Evolutionary conservation across 805 yeast genomes (phyloP).

Genomic region (Komagataella phaffii): DNA sequence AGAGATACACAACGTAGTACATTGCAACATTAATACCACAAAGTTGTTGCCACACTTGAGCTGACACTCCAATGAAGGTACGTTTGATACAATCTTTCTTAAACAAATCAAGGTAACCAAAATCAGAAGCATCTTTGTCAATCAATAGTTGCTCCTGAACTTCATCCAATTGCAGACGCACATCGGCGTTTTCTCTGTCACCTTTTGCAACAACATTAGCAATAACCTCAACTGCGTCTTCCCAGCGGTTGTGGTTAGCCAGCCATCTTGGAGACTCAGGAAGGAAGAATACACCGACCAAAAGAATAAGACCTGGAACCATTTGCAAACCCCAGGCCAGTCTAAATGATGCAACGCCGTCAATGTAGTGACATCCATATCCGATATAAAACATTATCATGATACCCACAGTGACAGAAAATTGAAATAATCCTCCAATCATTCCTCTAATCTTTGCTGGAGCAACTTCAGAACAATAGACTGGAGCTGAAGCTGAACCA

Average conservation of each 20-base stretch:
- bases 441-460: conserved; percentile 49
- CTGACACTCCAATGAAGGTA: conserved; percentile 35
- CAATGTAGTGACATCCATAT: conserved; percentile 17
- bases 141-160: conserved; percentile 41
- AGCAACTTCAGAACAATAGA: conserved; percentile 51
- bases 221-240: conserved; percentile 25
- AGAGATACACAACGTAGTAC: conserved; percentile 55
- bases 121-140: conserved; percentile 33
- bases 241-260: conserved; percentile 29
- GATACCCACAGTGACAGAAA: conserved; percentile 52
- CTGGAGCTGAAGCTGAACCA: conserved; percentile 55
- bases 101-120: conserved; percentile 38
- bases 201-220: conserved; percentile 26
- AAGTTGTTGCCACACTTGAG: conserved; percentile 50
- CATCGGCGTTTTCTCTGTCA: conserved; percentile 28
- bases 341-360: conserved; percentile 12
- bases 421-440: conserved; percentile 49
- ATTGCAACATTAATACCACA: conserved; percentile 59
- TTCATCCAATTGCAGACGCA: conserved; percentile 39
- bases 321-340: conserved; percentile 36
- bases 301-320: conserved; percentile 30
- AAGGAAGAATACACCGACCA: conserved; percentile 23
- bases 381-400: conserved; percentile 42
- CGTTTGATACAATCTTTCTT: conserved; percentile 31
- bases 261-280: conserved; percentile 44